Conservation (phyloP, 1,139 yeast species). For the Hemisphaericaspora lyxosophila region DNA sequence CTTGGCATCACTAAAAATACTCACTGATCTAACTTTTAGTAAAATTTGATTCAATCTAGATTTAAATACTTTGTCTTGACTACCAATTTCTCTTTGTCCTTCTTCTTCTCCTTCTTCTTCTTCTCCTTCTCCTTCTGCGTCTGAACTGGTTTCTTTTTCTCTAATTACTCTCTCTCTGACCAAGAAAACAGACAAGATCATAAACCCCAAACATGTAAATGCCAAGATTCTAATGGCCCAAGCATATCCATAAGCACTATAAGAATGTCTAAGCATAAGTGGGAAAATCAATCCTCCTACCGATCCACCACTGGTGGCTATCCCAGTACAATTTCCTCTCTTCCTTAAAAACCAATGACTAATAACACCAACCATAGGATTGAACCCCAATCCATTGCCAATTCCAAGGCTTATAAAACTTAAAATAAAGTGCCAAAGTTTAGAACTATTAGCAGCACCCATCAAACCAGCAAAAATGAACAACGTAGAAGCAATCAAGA, state of each 20-base stretch:
- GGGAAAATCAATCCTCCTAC: constrained; percentile 66
- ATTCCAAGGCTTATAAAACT: constrained; percentile 53
- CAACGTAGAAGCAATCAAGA: constrained; percentile 44
- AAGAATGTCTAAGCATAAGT: constrained; percentile 53
- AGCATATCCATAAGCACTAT: constrained; percentile 51
- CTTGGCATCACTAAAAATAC: constrained; percentile 19
- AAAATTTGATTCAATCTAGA: too few species aligned
- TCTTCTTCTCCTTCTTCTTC: constrained; percentile 1
- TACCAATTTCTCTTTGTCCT: constrained; percentile 5
- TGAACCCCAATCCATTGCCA: constrained; percentile 57
- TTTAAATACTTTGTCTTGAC: constrained; percentile 9
- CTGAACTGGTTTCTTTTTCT: constrained; percentile 3
- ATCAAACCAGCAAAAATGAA: constrained; percentile 49
- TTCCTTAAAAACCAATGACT: constrained; percentile 59
- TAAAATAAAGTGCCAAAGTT: constrained; percentile 55
- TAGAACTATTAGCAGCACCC: constrained; percentile 49
- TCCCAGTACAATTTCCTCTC: constrained; percentile 55
- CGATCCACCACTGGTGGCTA: constrained; percentile 64
- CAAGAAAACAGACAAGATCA: constrained; percentile 38
- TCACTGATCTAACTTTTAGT: too few species aligned
- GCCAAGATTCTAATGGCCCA: constrained; percentile 65
- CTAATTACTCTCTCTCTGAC: constrained; percentile 47
- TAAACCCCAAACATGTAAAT: constrained; percentile 44
- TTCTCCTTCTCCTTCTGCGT: constrained; percentile 5
- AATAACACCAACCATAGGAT: constrained; percentile 56